Percentiles rank a stretch among this genome's conserved stretches.
phyloP scores from a whole-genome alignment of 768 basidiomycete genomes.

The Podaxis sp. region DNA sequence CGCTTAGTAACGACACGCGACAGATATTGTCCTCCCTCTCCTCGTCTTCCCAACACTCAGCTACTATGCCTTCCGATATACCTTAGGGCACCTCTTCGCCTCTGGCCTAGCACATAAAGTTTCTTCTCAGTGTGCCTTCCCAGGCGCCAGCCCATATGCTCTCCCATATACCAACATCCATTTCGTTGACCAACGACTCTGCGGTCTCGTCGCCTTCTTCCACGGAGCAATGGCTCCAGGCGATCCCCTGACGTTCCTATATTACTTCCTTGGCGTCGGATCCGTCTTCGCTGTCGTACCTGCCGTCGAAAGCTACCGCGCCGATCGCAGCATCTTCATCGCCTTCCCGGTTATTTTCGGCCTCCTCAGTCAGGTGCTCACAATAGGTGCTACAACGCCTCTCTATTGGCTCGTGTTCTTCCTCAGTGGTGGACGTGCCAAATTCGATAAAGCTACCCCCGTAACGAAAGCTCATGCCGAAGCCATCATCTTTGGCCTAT shows the following conservation, averaged over 20 bases:
- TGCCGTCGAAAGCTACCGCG: slow-evolving; percentile 40
- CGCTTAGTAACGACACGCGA: background rate
- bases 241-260: slow-evolving; percentile 25
- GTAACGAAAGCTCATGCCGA: slow-evolving; percentile 42
- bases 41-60: slow-evolving; percentile 35
- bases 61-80: slow-evolving; percentile 28
- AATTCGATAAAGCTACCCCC: slow-evolving; percentile 17
- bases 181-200: slow-evolving; percentile 35
- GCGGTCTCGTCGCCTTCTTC: slow-evolving; percentile 44
- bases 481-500: slow-evolving; percentile 45
- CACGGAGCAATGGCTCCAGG: slow-evolving; percentile 32
- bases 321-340: slow-evolving; percentile 28
- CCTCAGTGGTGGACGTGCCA: slow-evolving; percentile 26
- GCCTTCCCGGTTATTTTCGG: slow-evolving; percentile 38
- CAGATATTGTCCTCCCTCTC: slow-evolving; percentile 26
- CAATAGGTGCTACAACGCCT: slow-evolving; percentile 40
- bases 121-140: slow-evolving; percentile 27
- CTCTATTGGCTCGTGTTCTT: slow-evolving; percentile 46
- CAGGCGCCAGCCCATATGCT: slow-evolving; percentile 24
- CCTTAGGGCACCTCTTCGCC: slow-evolving; percentile 27
- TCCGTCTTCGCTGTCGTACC: slow-evolving; percentile 36
- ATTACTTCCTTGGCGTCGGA: slow-evolving; percentile 32
- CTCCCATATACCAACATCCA: slow-evolving; percentile 34
- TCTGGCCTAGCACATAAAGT: slow-evolving; percentile 27
- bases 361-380: slow-evolving; percentile 34